A percentile compares a stretch with the other conserved stretches of the same genome.
Evolutionary conservation across 192 early-diverging fungal genomes (phyloP).

Genomic region (Glomus cerebriforme): DNA sequence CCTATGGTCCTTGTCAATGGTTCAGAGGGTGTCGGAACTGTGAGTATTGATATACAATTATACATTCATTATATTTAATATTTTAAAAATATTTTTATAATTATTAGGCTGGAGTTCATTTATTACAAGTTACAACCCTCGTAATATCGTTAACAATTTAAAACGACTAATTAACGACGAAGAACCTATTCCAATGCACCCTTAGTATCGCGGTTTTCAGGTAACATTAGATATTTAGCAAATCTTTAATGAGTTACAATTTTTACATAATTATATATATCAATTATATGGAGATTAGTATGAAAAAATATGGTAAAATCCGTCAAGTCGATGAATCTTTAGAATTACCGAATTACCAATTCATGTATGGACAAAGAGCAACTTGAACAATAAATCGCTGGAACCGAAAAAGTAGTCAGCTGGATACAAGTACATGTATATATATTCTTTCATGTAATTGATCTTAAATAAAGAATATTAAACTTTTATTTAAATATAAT

Average conservation of each 20-base stretch:
- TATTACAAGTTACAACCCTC: slow-evolving; percentile 87
- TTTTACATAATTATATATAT: too few species aligned
- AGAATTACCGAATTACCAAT: slow-evolving; percentile 90
- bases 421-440: slow-evolving; percentile 54
- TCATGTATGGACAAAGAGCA: slow-evolving; percentile 88
- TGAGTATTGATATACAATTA: too few species aligned
- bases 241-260: too few species aligned
- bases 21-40: slow-evolving; percentile 92
- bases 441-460: not conserved
- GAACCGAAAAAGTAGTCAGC: slow-evolving; percentile 67
- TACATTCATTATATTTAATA: not conserved
- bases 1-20: slow-evolving; percentile 97
- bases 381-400: slow-evolving; percentile 73
- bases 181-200: slow-evolving; percentile 71
- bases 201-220: slow-evolving; percentile 95
- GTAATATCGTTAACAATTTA: slow-evolving; percentile 86
- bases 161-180: slow-evolving; percentile 75
- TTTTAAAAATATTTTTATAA: not conserved
- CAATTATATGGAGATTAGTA: slow-evolving; percentile 51
- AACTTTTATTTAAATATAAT: not conserved
- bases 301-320: slow-evolving; percentile 72
- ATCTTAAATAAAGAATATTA: too few species aligned
- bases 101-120: slow-evolving; percentile 65
- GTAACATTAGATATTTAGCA: too few species aligned
- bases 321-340: slow-evolving; percentile 72